Evolutionary conservation across 2,329 filamentous ascomycete species (phyloP), one percentile per base, ranked within the genome.

Genomic region (Claviceps spartinae): DNA sequence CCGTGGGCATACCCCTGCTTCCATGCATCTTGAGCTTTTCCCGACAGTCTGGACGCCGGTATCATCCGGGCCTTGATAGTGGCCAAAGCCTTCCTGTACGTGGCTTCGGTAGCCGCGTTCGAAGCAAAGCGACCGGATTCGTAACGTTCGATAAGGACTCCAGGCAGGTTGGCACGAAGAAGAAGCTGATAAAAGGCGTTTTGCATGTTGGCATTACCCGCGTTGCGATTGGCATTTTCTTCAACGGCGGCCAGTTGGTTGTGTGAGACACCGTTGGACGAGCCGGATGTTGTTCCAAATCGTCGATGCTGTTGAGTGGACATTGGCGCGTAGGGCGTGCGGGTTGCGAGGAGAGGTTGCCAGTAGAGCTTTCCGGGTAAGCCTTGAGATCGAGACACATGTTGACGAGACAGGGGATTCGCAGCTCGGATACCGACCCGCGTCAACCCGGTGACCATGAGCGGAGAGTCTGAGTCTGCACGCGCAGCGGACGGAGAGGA

Each of bases 151-250:
- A 96, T 79, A 52, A 98, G 74, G 56, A 98, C 95, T 49, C 89
- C 85, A 18, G 91, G 88, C 86, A 96, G 90, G 62, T 94, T 93
- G 49, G 91, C 89, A 64, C 86, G 86, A 52, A 96, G 76, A 14
- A 98, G 79, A 46, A 90, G 84, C 64, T 91, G 85, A 65, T 98
- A 98, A 67, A 98, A 96, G 16, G 87, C 85, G 65, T 91, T 93
- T 67, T 98, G 93, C 20, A 89, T 83, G 44, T 85, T 86, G 30
- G 89, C 85, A 67, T 88, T 97, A 54, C 75, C 79, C 1, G 93
- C 88, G 61, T 95, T 95, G 67, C 88, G 86, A 69, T 97, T 98
- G 40, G 93, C 94, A 24, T 86, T 85, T 65, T 90, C 85, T 70
- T 98, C 93, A 59, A 90, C 78, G 58, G 88, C 86, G 37, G 89